Percentiles rank a stretch among this genome's conserved stretches.
These are phyloP conservation scores for Epicoccum nigrum DNA, from an alignment of 2,329 filamentous ascomycete species.

Conservation along the genomic window DNA sequence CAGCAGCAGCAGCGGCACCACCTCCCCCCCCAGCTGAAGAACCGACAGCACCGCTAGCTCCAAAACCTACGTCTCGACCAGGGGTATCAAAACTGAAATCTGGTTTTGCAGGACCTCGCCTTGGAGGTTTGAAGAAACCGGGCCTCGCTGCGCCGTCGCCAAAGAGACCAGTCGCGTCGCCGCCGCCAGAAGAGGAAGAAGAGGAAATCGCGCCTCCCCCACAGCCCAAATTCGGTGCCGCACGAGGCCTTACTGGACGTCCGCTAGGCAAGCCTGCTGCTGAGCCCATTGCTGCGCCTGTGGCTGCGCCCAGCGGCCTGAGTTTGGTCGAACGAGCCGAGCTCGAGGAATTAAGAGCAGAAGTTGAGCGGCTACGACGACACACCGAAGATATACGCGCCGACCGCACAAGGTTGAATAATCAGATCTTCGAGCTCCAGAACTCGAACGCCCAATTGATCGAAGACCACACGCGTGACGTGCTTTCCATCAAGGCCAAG, in stretches of 20 bases:
- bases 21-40: conserved; percentile 50
- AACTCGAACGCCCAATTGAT: conserved; percentile 97
- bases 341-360: conserved; percentile 81
- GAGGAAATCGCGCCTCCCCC: conserved; percentile 53
- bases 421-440: conserved; percentile 91
- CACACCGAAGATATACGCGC: conserved; percentile 81
- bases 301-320: conserved; percentile 66
- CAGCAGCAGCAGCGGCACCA: conserved; percentile 47
- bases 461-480: conserved; percentile 94
- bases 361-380: conserved; percentile 78
- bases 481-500: conserved; percentile 96
- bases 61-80: conserved; percentile 64
- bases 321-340: conserved; percentile 87
- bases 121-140: conserved; percentile 52
- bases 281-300: conserved; percentile 60
- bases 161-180: conserved; percentile 53
- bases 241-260: conserved; percentile 80
- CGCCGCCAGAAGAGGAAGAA: conserved; percentile 51
- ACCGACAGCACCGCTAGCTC: conserved; percentile 61
- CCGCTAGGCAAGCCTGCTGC: conserved; percentile 85
- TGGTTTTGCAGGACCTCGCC: conserved; percentile 42
- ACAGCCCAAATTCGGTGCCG: conserved; percentile 66
- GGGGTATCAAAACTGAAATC: conserved; percentile 51
- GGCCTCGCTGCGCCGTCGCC: conserved; percentile 49
- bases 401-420: conserved; percentile 80